Evolutionary conservation across 1,139 yeast species (phyloP).

Genomic region (Kodamaea derodonti): DNA sequence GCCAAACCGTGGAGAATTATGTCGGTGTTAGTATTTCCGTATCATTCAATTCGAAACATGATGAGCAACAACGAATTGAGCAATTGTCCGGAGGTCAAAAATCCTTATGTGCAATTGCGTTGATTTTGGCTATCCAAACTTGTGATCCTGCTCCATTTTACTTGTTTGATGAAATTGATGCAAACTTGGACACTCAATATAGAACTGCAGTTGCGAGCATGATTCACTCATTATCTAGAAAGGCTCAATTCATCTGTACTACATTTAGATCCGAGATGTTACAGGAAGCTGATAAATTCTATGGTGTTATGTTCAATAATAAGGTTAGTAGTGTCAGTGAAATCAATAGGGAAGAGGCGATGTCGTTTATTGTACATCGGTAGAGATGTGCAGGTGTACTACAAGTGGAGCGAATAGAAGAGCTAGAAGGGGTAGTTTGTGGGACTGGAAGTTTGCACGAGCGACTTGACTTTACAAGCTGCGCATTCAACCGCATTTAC

Average conservation of each 20-base stretch:
- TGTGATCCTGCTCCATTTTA: slow-evolving; percentile 98
- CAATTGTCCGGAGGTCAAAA: slow-evolving; percentile 97
- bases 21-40: slow-evolving; percentile 84
- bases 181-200: slow-evolving; percentile 89
- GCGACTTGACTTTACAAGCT: too few relatives aligned
- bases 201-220: slow-evolving; percentile 82
- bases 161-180: slow-evolving; percentile 93
- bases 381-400: too few relatives aligned
- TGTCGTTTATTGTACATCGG: slow-evolving; percentile 79
- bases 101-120: slow-evolving; percentile 88
- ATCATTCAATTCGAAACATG: slow-evolving; percentile 81
- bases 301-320: slow-evolving; percentile 80
- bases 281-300: slow-evolving; percentile 80
- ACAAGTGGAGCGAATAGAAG: too few relatives aligned
- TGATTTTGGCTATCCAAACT: slow-evolving; percentile 87
- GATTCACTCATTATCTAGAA: slow-evolving; percentile 58
- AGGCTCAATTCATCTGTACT: slow-evolving; percentile 91
- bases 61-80: slow-evolving; percentile 86
- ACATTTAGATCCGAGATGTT: slow-evolving; percentile 94
- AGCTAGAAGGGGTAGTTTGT: too few relatives aligned
- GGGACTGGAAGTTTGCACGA: too few relatives aligned
- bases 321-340: slow-evolving; percentile 78
- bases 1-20: slow-evolving; percentile 51
- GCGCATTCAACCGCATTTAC: too few relatives aligned
- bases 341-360: slow-evolving; percentile 69